These are phyloP conservation scores for Plasmodium yoelii DNA, from an alignment of 169 alveolate genomes.

Conservation along the genomic window DNA sequence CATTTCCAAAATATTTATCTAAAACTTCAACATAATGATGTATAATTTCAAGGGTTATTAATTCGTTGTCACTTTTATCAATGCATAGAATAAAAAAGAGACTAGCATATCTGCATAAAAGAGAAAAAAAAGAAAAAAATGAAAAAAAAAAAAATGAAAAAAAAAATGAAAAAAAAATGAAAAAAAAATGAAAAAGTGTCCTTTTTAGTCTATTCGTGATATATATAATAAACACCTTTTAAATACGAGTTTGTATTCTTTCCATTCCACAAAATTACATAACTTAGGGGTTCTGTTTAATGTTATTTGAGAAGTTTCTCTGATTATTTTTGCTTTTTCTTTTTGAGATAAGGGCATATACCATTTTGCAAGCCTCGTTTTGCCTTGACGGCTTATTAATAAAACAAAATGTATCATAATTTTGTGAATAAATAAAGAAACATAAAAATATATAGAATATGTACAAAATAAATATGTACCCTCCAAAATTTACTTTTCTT, in stretches of 20 bases:
- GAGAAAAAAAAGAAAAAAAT: too few relatives aligned
- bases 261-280: slow-evolving; percentile 98
- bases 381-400: slow-evolving; percentile 97
- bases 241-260: slow-evolving; percentile 96
- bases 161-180: too few relatives aligned
- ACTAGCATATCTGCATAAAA: slow-evolving; percentile 94
- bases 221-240: slow-evolving; percentile 86
- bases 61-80: slow-evolving; percentile 97
- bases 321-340: slow-evolving; percentile 89
- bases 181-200: too few relatives aligned
- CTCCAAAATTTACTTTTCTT: not conserved
- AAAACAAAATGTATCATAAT: slow-evolving; percentile 96
- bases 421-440: not conserved
- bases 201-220: not conserved
- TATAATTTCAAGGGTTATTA: slow-evolving; percentile 95
- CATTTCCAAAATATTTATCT: slow-evolving; percentile 99
- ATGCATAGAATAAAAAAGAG: slow-evolving; percentile 97
- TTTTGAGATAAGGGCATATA: slow-evolving; percentile 89
- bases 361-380: slow-evolving; percentile 96
- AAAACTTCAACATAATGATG: slow-evolving; percentile 98
- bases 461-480: not conserved
- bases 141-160: too few relatives aligned
- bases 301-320: slow-evolving; percentile 92
- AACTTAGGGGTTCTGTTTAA: slow-evolving; percentile 95
- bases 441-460: not conserved